A percentile compares a stretch with the other conserved stretches of the same genome.
phyloP scores from a whole-genome alignment of 495 filamentous ascomycete genomes.

The Daldinia bambusicola region DNA sequence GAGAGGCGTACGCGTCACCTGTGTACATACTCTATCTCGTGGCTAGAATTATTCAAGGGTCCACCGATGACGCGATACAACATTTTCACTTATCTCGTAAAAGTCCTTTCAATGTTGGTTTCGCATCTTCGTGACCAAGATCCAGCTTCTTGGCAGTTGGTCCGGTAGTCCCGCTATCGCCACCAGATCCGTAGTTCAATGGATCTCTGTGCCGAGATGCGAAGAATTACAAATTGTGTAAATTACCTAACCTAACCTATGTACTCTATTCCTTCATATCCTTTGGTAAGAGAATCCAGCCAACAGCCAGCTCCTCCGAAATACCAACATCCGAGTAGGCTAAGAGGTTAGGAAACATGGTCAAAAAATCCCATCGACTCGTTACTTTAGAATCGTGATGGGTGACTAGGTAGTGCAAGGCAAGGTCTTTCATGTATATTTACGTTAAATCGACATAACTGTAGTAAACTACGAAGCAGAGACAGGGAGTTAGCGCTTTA shows the following conservation, averaged over 20 bases:
- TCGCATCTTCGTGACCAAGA: not conserved
- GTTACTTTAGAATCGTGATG: not conserved
- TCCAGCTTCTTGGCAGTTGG: constrained; percentile 1
- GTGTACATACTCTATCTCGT: not conserved
- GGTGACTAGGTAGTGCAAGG: not conserved
- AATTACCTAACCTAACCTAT: too few species aligned
- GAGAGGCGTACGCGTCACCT: not conserved
- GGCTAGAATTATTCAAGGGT: not conserved
- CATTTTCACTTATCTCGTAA: not conserved
- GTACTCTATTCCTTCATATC: not conserved
- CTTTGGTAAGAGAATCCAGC: not conserved
- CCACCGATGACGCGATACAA: constrained; percentile 3
- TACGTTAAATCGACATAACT: not conserved
- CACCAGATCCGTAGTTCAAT: not conserved
- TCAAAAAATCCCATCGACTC: not conserved
- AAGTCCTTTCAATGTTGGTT: not conserved
- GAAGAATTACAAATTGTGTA: not conserved
- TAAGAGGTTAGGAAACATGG: not conserved
- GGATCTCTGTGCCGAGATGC: not conserved
- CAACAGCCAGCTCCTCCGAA: not conserved
- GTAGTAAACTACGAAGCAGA: too few species aligned
- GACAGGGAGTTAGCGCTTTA: not conserved
- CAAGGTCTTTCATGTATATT: not conserved
- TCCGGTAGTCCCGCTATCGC: not conserved
- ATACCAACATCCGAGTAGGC: not conserved